Evolutionary conservation across 176 grass and related monocot genomes (phyloP).

Genomic region (Cymbopogon citratus): DNA sequence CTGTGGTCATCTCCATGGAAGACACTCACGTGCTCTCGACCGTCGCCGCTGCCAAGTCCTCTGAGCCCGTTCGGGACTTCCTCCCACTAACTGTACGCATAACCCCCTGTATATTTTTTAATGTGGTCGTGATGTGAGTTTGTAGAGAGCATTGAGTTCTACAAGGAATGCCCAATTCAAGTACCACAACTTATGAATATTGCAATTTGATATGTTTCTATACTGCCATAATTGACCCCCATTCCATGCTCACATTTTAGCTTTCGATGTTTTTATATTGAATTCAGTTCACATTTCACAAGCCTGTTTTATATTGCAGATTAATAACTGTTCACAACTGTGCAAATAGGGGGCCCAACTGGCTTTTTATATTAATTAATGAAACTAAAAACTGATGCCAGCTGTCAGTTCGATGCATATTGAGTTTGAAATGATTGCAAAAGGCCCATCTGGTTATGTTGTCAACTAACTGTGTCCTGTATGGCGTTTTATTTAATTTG

Average conservation of each 20-base stretch:
- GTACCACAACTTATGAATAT: not conserved
- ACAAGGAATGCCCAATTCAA: not conserved
- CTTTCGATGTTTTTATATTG: not conserved
- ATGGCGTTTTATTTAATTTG: not conserved
- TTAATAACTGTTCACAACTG: not conserved
- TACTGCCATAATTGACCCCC: not conserved
- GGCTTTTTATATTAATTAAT: not conserved
- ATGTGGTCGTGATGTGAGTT: not conserved
- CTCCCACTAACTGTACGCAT: slow-evolving; percentile 73
- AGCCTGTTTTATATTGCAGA: not conserved
- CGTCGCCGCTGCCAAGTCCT: slow-evolving; percentile 57
- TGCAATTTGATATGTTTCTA: slow-evolving; percentile 1
- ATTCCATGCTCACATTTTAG: not conserved
- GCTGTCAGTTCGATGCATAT: not conserved
- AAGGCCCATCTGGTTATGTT: not conserved
- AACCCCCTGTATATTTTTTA: not conserved
- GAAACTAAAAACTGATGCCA: not conserved
- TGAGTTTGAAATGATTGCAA: not conserved
- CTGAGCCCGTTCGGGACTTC: slow-evolving; percentile 71
- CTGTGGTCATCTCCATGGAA: slow-evolving; percentile 83
- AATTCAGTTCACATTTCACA: not conserved
- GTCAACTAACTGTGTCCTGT: not conserved
- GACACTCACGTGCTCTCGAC: slow-evolving; percentile 84
- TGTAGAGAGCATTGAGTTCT: not conserved
- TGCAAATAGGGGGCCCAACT: not conserved